Conservation (phyloP, 2,329 filamentous ascomycete species). For the Fusarium brevicatenulatum region DNA sequence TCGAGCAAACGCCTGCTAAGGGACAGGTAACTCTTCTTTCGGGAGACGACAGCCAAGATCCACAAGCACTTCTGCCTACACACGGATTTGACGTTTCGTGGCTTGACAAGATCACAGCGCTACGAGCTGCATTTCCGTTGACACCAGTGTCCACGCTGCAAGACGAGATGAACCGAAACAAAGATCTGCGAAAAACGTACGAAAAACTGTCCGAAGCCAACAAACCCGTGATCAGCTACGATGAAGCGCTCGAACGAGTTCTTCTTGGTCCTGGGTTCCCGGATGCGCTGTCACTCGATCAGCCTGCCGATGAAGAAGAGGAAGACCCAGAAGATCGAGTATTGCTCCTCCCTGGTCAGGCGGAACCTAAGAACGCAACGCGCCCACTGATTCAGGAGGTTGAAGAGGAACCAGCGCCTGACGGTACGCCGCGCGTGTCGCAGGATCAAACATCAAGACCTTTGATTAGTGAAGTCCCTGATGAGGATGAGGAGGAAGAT, state of each 20-base stretch:
- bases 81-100: slow-evolving; percentile 28
- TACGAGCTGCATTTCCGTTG: slow-evolving; percentile 57
- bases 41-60: neutral
- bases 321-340: slow-evolving; percentile 11
- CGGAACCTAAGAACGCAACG: slow-evolving; percentile 1
- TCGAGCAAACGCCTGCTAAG: slow-evolving; percentile 18
- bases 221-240: slow-evolving; percentile 47
- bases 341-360: slow-evolving; percentile 13
- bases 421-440: neutral
- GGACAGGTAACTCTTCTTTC: slow-evolving; percentile 10
- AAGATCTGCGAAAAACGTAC: slow-evolving; percentile 53
- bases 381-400: slow-evolving; percentile 48
- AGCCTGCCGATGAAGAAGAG: neutral
- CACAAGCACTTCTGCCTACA: neutral
- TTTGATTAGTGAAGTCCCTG: slow-evolving; percentile 11
- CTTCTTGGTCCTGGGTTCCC: slow-evolving; percentile 27
- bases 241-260: slow-evolving; percentile 48
- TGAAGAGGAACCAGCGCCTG: slow-evolving; percentile 15
- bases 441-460: neutral
- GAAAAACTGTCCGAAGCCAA: slow-evolving; percentile 47
- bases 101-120: slow-evolving; percentile 48
- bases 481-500: slow-evolving; percentile 20
- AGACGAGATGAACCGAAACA: slow-evolving; percentile 48
- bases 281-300: neutral
- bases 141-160: slow-evolving; percentile 51